These are phyloP conservation scores for Exophiala sp. DNA, from an alignment of 2,329 filamentous ascomycete species.

Conservation along the genomic window DNA sequence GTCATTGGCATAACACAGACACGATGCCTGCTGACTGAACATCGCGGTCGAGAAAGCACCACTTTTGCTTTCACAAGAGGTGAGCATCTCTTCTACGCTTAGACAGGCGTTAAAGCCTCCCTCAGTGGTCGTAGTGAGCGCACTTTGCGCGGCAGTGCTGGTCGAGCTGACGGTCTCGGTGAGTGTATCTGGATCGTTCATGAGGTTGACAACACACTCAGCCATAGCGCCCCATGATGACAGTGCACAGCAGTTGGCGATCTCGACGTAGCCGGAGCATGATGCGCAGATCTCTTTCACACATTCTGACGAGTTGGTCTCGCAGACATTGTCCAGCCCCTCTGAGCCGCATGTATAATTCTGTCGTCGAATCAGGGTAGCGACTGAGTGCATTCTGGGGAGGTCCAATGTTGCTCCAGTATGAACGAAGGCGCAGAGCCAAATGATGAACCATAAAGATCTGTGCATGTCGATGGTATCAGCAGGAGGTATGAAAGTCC, in stretches of 20 bases:
- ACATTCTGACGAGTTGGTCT: not conserved
- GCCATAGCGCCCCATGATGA: not conserved
- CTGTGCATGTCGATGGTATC: too few relatives aligned
- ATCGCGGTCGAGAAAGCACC: conserved; percentile 14
- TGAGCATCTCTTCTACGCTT: conserved; percentile 58
- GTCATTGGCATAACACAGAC: not conserved
- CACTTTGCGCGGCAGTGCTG: too few relatives aligned
- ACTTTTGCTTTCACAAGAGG: conserved; percentile 90
- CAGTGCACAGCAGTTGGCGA: not conserved
- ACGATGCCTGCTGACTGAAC: not conserved
- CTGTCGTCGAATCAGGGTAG: not conserved
- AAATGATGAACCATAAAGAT: too few relatives aligned
- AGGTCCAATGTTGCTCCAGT: too few relatives aligned
- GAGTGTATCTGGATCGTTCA: not conserved
- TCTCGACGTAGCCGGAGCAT: not conserved
- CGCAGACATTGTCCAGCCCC: not conserved
- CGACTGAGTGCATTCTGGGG: too few relatives aligned
- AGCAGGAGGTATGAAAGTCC: too few relatives aligned
- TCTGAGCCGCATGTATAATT: not conserved
- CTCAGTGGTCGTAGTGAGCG: too few relatives aligned
- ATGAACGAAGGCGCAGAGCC: not conserved
- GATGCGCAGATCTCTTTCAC: not conserved
- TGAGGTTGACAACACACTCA: not conserved
- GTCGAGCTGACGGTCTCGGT: not conserved
- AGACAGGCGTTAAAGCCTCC: too few relatives aligned